Base-by-base conservation (phyloP, 164 flowering plant genomes). In the Hamamelis virginiana region DNA sequence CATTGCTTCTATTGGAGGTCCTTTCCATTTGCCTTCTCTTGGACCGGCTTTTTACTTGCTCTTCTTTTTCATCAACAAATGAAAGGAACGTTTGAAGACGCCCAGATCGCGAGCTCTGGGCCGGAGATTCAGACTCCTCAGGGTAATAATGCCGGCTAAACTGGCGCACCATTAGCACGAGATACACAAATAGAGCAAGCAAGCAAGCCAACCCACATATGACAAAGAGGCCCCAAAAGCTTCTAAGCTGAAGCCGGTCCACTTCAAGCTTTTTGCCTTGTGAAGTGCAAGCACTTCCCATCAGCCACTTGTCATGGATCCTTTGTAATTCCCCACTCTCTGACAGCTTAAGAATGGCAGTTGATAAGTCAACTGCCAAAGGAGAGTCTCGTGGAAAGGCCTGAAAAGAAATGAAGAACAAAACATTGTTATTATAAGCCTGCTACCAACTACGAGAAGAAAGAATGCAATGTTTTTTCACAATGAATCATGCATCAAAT, bases 341-440 rank as follows among this genome's bases (percentile, higher is more conserved):
- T 1, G 91, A 83, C 14, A 88, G 76, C 33, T 76, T 77, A 62
- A 86, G 62, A 60, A 88, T 82, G 1, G 91, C 91, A 15, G 89
- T 88, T 12, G 93, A 86, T 67, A 88, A 50, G 76, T 88, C 93
- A 12, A 84, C 74, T 28, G 89, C 84, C 26, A 88, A 70, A 1
- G 85, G 88, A 15, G 91, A 86, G 69, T 85, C 88, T 27, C 85
- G 68, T n/a, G 86, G 88, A 78, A 86, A 88, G 1, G 90, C 92
- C 92, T 86, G 67, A 69, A 22, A 28, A 8, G 12, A 52, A 13
- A 59, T 44, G 43, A 28, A 33, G 19, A 38, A 47, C 10, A 45
- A 25, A 65, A 33, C 6, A 6, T 2, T 33, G 41, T 6, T 33
- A 33, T 33, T 33, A 33, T 33, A 33, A 33, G 2, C 6, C 2